Evolutionary conservation across 2,329 filamentous ascomycete genomes (phyloP).

Genomic region (Trichoderma endophyticum): DNA sequence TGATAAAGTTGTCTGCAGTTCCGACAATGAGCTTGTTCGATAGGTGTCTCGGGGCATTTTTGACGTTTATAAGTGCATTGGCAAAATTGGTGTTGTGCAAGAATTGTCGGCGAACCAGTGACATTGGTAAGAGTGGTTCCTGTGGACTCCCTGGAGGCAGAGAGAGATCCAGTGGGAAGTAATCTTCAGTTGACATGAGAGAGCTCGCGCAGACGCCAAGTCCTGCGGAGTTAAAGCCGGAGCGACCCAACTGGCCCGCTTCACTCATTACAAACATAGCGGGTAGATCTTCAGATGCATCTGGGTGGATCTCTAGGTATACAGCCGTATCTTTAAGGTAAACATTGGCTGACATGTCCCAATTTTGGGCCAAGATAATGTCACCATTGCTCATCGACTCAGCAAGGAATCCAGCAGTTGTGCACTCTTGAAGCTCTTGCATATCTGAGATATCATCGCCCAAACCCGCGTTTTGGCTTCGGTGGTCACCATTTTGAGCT

Average conservation of each 20-base stretch:
- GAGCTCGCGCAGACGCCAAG: constrained; percentile 16
- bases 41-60: constrained; percentile 18
- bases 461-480: not conserved
- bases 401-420: constrained; percentile 9
- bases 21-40: constrained; percentile 17
- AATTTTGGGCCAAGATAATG: constrained; percentile 17
- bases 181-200: constrained; percentile 20
- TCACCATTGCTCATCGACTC: not conserved
- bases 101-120: constrained; percentile 14
- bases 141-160: not conserved
- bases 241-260: not conserved
- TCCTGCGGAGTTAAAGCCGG: constrained; percentile 17
- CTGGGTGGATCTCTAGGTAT: constrained; percentile 16
- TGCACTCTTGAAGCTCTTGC: constrained; percentile 13
- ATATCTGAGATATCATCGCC: not conserved
- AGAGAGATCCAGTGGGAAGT: not conserved
- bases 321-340: constrained; percentile 10
- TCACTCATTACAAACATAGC: not conserved
- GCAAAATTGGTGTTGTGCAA: constrained; percentile 14
- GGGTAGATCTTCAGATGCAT: constrained; percentile 13
- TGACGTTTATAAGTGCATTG: constrained; percentile 8
- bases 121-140: constrained; percentile 12
- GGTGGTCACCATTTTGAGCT: not conserved
- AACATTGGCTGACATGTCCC: constrained; percentile 19
- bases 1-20: constrained; percentile 15